Percentiles rank a stretch among this genome's conserved stretches.
These are phyloP conservation scores for Cystobasidium slooffiae DNA, from an alignment of 1,284 basidiomycete species.

Conservation along the genomic window DNA sequence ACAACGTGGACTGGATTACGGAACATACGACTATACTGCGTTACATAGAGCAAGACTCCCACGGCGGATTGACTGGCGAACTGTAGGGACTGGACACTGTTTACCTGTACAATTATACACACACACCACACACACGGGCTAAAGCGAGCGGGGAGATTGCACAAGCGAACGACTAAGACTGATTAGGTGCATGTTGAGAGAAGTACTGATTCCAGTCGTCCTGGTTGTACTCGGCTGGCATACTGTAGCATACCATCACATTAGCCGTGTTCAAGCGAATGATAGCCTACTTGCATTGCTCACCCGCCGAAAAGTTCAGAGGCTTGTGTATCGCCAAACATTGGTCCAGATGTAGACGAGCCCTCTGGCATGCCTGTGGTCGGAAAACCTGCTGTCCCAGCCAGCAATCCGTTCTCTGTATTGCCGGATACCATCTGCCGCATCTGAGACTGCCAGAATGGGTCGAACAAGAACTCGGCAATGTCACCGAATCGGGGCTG, in stretches of 20 bases:
- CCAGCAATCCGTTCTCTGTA: neutral
- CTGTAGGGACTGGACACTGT: neutral
- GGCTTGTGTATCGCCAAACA: constrained; percentile 14
- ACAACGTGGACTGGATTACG: constrained; percentile 3
- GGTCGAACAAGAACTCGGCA: constrained; percentile 40
- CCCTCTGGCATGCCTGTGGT: neutral
- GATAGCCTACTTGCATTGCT: neutral
- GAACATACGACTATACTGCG: neutral
- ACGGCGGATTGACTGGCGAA: neutral
- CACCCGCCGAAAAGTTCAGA: constrained; percentile 11
- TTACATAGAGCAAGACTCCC: neutral
- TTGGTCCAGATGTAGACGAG: constrained; percentile 1
- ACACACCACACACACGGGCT: no score
- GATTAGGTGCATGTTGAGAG: constrained; percentile 10
- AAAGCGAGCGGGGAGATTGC: neutral
- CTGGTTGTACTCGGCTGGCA: constrained; percentile 17
- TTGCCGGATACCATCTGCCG: constrained; percentile 20
- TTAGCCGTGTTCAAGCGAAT: neutral
- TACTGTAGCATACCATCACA: neutral
- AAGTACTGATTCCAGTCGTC: constrained; percentile 24
- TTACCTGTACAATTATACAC: neutral
- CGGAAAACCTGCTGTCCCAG: neutral
- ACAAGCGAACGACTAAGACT: neutral
- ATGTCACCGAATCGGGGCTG: constrained; percentile 19
- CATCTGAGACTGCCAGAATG: constrained; percentile 41